A percentile compares a stretch with the other conserved stretches of the same genome.
Conservation (phyloP, 371 early-diverging fungal genomes). For the Lichtheimia corymbifera region DNA sequence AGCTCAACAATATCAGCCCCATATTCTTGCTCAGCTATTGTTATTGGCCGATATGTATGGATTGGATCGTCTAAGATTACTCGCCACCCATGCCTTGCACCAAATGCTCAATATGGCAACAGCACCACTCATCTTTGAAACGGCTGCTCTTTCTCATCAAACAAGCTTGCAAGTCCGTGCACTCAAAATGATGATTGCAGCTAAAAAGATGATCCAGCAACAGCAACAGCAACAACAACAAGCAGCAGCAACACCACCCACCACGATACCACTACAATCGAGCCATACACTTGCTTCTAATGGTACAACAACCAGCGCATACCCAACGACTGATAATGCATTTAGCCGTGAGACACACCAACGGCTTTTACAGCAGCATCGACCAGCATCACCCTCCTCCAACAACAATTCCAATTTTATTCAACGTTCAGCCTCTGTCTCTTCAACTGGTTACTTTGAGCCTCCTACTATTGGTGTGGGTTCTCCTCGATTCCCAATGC, state of each 20-base stretch:
- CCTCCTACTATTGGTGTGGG: no score
- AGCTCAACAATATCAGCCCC: conserved; percentile 45
- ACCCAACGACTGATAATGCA: no score
- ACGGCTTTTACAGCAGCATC: no score
- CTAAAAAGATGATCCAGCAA: conserved; percentile 38
- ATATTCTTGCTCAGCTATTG: conserved; percentile 57
- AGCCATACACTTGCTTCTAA: no score
- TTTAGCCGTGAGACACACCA: no score
- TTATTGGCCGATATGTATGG: conserved; percentile 54
- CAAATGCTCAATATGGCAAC: conserved; percentile 54
- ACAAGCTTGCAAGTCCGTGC: conserved; percentile 54
- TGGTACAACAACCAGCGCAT: no score
- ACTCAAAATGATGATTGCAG: conserved; percentile 46
- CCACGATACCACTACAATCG: not conserved
- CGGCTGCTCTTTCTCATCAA: conserved; percentile 47
- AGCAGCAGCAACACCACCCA: conserved; percentile 4
- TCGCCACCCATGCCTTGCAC: conserved; percentile 48
- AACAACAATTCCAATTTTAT: no score
- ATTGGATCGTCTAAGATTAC: conserved; percentile 49
- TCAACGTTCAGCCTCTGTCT: no score
- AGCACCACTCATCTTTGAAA: conserved; percentile 56
- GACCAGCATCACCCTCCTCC: no score
- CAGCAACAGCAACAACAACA: conserved; percentile 28
- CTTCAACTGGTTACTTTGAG: no score
- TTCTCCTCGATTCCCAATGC: no score